These are phyloP conservation scores for Pisolithus sp. DNA, from an alignment of 768 basidiomycete species.

Conservation along the genomic window DNA sequence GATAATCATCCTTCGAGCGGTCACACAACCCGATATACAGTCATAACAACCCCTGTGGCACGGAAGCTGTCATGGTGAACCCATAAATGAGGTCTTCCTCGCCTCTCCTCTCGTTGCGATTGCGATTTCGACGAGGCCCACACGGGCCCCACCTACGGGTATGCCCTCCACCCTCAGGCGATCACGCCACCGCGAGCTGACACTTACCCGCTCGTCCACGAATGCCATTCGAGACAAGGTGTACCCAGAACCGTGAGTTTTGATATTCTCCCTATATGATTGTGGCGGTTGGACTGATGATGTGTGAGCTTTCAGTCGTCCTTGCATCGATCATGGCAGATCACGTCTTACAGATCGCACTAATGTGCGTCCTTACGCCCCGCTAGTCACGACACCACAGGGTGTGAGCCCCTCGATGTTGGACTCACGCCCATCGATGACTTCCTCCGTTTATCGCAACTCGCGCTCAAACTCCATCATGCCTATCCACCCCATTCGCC, in stretches of 20 bases:
- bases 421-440: constrained; percentile 23
- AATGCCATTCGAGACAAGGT: constrained; percentile 40
- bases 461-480: constrained; percentile 13
- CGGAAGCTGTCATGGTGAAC: constrained; percentile 9
- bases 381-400: constrained; percentile 13
- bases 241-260: constrained; percentile 26
- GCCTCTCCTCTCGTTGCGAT: constrained; percentile 1
- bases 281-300: too few species aligned
- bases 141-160: constrained; percentile 13
- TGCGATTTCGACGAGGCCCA: constrained; percentile 11
- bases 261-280: not conserved
- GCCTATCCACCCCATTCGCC: constrained; percentile 46
- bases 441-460: constrained; percentile 20
- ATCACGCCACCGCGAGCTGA: constrained; percentile 41
- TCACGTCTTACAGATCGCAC: constrained; percentile 16
- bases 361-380: constrained; percentile 10
- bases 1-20: not conserved
- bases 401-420: constrained; percentile 9
- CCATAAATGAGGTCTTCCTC: constrained; percentile 24
- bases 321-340: constrained; percentile 16
- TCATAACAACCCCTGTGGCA: constrained; percentile 25
- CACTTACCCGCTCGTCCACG: constrained; percentile 45
- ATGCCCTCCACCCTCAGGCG: constrained; percentile 41
- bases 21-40: constrained; percentile 5
- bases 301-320: constrained; percentile 3